Evolutionary conservation across 495 filamentous ascomycete species (phyloP).

Genomic region (Aspergillus nanangensis): DNA sequence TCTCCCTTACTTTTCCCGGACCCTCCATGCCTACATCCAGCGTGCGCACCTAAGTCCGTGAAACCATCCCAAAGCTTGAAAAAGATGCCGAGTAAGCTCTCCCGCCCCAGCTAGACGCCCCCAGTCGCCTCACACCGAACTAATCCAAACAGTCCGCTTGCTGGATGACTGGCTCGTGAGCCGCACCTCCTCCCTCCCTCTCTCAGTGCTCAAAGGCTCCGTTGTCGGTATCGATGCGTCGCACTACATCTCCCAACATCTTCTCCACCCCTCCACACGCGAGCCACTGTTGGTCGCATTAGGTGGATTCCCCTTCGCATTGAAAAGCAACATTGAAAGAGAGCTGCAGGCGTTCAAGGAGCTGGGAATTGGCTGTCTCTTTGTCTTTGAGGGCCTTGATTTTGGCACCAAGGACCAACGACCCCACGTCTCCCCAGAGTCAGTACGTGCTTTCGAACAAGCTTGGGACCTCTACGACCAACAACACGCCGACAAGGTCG

Average conservation of each 20-base stretch:
- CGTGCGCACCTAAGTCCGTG: too few relatives aligned
- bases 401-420: slow-evolving; percentile 65
- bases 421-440: slow-evolving; percentile 41
- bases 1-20: slow-evolving; percentile 29
- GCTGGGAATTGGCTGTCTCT: slow-evolving; percentile 63
- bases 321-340: slow-evolving; percentile 63
- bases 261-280: slow-evolving; percentile 59
- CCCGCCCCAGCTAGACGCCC: not conserved
- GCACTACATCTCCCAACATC: slow-evolving; percentile 75
- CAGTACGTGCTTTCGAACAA: slow-evolving; percentile 44
- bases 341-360: slow-evolving; percentile 65
- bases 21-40: too few relatives aligned
- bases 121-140: not conserved
- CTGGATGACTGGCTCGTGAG: slow-evolving; percentile 55
- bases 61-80: slow-evolving; percentile 22
- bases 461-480: slow-evolving; percentile 89
- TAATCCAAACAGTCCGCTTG: slow-evolving; percentile 45
- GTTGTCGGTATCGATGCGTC: slow-evolving; percentile 84
- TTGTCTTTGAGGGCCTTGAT: slow-evolving; percentile 86
- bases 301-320: slow-evolving; percentile 79
- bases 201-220: slow-evolving; percentile 64
- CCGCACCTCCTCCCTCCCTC: slow-evolving; percentile 49
- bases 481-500: slow-evolving; percentile 70
- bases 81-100: slow-evolving; percentile 38
- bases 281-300: slow-evolving; percentile 88